Evolutionary conservation across 2,329 filamentous ascomycete species (phyloP).

Genomic region (Cladosporium velox): DNA sequence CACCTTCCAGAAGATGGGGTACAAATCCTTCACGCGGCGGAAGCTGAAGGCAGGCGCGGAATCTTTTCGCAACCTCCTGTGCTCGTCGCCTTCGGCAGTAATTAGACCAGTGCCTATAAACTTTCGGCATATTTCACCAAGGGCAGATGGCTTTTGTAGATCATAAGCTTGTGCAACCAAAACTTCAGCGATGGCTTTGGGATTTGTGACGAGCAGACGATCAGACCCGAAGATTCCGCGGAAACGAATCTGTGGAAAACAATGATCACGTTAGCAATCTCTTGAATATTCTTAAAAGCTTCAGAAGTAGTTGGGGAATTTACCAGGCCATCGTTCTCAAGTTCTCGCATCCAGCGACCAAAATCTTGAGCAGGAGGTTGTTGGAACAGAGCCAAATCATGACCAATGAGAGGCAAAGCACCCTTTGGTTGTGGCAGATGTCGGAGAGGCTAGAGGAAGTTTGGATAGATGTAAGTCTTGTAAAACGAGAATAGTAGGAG

Average conservation of each 20-base stretch:
- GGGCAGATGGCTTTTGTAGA: slow-evolving; percentile 52
- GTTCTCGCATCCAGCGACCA: slow-evolving; percentile 41
- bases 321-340: slow-evolving; percentile 43
- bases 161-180: slow-evolving; percentile 57
- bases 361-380: slow-evolving; percentile 39
- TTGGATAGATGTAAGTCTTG: neutral
- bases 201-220: slow-evolving; percentile 42
- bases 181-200: slow-evolving; percentile 51
- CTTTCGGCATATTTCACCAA: slow-evolving; percentile 48
- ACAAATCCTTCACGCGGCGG: slow-evolving; percentile 80
- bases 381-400: slow-evolving; percentile 40
- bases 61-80: slow-evolving; percentile 64
- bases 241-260: slow-evolving; percentile 35
- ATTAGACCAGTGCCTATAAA: slow-evolving; percentile 35
- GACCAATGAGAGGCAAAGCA: slow-evolving; percentile 37
- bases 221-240: slow-evolving; percentile 43
- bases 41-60: slow-evolving; percentile 84
- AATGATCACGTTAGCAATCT: slow-evolving; percentile 20
- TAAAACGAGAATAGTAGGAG: neutral
- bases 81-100: slow-evolving; percentile 29
- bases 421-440: slow-evolving; percentile 23
- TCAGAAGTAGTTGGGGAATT: neutral
- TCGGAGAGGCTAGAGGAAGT: neutral
- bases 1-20: slow-evolving; percentile 82
- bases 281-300: neutral